phyloP scores from a whole-genome alignment of 2,329 filamentous ascomycete species.

The Colletotrichum trifolii region DNA sequence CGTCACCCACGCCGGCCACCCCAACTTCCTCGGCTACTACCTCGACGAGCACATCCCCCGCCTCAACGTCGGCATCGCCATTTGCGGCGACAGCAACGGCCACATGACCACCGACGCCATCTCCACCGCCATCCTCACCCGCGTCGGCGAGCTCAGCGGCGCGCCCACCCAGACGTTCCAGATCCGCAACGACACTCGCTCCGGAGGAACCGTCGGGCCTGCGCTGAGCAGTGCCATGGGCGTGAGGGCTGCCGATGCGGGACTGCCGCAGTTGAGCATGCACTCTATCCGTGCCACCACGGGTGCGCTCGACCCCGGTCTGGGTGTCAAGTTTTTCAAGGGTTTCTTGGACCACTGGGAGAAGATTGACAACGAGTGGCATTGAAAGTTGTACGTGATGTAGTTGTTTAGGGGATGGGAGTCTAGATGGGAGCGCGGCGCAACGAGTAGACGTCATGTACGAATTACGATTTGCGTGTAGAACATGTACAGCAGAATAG shows the following conservation, averaged over 20 bases:
- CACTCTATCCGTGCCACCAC: conserved; percentile 92
- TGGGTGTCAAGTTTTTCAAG: conserved; percentile 89
- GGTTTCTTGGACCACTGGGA: conserved; percentile 91
- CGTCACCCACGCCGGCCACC: conserved; percentile 93
- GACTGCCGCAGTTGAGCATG: conserved; percentile 93
- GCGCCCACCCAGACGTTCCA: conserved; percentile 87
- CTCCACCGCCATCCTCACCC: conserved; percentile 81
- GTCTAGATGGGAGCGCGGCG: conserved; percentile 14
- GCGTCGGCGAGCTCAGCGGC: conserved; percentile 79
- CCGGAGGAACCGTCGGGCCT: conserved; percentile 94
- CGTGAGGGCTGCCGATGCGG: conserved; percentile 85
- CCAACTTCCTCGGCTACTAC: conserved; percentile 89
- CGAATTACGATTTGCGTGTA: conserved; percentile 27
- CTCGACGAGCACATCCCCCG: conserved; percentile 86
- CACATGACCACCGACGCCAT: conserved; percentile 97
- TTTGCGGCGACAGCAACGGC: conserved; percentile 87
- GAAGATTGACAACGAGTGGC: conserved; percentile 84
- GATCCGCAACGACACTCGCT: conserved; percentile 91
- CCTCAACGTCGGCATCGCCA: conserved; percentile 86
- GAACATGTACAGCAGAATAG: conserved; percentile 20
- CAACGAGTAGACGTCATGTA: conserved; percentile 2
- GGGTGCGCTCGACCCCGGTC: conserved; percentile 84
- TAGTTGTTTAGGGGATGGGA: background rate
- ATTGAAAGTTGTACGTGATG: conserved; percentile 38
- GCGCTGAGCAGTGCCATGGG: conserved; percentile 86